phyloP scores from a whole-genome alignment of 305 asterid genomes.

The Plantago lanceolata region DNA sequence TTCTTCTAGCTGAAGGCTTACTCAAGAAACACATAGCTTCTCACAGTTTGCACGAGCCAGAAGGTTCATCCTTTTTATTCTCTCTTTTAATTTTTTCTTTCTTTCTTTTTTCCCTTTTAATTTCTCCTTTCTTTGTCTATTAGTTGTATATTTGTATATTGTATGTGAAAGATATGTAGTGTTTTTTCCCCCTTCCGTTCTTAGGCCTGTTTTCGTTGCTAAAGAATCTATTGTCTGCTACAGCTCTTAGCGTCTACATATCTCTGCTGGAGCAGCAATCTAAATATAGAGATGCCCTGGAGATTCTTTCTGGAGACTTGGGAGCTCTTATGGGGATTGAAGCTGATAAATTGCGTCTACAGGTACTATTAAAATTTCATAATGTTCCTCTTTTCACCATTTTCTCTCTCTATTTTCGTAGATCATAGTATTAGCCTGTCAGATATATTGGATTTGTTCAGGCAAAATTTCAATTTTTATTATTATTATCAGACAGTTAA shows the following conservation, averaged over 20 bases:
- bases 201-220: constrained; percentile 24
- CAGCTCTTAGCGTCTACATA: constrained; percentile 89
- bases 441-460: constrained; percentile 8
- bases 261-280: constrained; percentile 81
- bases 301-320: constrained; percentile 75
- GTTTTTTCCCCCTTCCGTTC: constrained; percentile 1
- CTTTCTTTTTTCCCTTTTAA: too few relatives aligned
- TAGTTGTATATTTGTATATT: constrained; percentile 20
- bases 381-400: background rate
- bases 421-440: constrained; percentile 7
- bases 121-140: too few relatives aligned
- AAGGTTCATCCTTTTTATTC: constrained; percentile 50
- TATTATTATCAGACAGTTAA: background rate
- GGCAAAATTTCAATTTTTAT: background rate
- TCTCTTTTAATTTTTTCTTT: too few relatives aligned
- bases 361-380: constrained; percentile 55
- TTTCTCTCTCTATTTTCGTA: background rate
- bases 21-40: constrained; percentile 93
- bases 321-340: constrained; percentile 96
- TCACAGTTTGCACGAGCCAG: constrained; percentile 92
- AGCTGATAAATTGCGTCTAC: constrained; percentile 80
- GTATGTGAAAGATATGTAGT: constrained; percentile 20
- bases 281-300: constrained; percentile 79
- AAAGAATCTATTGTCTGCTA: constrained; percentile 39
- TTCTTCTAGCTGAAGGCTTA: constrained; percentile 84